Conservation (phyloP, 2,329 filamentous ascomycete genomes). For the Trichoderma atrobrunneum region DNA sequence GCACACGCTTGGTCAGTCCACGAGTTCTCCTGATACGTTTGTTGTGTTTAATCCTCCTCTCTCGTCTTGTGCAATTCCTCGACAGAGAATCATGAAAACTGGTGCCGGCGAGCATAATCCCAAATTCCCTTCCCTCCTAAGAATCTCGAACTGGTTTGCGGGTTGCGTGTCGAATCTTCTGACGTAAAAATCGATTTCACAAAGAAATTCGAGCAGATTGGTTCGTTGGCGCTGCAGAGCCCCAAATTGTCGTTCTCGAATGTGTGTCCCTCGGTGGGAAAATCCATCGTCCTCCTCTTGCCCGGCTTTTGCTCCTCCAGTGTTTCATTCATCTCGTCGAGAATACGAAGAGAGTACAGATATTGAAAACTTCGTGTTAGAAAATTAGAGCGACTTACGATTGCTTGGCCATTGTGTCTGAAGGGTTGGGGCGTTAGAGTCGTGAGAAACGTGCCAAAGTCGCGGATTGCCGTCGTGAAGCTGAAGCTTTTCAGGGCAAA, state of each 20-base stretch:
- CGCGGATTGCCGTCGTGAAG: constrained; percentile 37
- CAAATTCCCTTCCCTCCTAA: background rate
- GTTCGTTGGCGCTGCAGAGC: background rate
- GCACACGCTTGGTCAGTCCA: constrained; percentile 34
- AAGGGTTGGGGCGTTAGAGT: constrained; percentile 43
- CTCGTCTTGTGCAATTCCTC: constrained; percentile 1
- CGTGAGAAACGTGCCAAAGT: constrained; percentile 38
- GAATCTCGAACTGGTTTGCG: background rate
- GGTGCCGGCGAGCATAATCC: background rate
- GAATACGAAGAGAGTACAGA: background rate
- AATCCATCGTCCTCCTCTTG: constrained; percentile 23
- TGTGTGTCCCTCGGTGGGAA: background rate
- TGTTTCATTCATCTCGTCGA: constrained; percentile 1
- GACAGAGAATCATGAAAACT: constrained; percentile 1
- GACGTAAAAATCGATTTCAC: background rate
- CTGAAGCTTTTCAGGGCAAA: constrained; percentile 35
- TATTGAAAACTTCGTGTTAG: background rate
- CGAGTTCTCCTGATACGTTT: background rate
- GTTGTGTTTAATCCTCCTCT: background rate
- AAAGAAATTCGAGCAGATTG: background rate
- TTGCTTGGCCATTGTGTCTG: constrained; percentile 61
- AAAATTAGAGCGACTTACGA: constrained; percentile 49
- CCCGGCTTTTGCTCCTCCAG: constrained; percentile 19
- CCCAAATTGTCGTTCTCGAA: background rate
- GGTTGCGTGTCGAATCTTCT: background rate